Evolutionary conservation across 352 stramenopile species (phyloP).

Genomic region (Pythium catenulatum): DNA sequence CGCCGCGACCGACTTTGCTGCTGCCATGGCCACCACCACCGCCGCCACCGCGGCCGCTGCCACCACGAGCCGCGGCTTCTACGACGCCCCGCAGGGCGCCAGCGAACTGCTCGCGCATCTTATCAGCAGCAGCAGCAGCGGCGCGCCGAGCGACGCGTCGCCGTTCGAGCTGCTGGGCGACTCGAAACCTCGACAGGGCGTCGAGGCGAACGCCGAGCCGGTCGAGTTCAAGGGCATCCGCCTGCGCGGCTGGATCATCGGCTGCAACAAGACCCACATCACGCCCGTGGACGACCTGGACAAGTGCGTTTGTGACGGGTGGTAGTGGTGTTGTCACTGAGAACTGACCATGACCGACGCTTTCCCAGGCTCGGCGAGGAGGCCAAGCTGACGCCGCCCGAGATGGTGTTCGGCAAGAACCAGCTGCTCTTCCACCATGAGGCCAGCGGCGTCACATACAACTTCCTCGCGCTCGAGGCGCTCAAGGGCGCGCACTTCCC

Average conservation of each 20-base stretch:
- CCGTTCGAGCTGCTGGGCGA: slow-evolving; percentile 73
- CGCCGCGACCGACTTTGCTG: not conserved
- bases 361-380: slow-evolving; percentile 73
- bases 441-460: slow-evolving; percentile 82
- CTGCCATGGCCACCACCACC: not conserved
- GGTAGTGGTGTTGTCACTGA: not conserved
- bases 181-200: slow-evolving; percentile 66
- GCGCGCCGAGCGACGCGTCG: slow-evolving; percentile 9
- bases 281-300: slow-evolving; percentile 86
- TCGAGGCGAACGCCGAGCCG: slow-evolving; percentile 71
- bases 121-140: slow-evolving; percentile 52
- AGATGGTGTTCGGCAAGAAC: slow-evolving; percentile 94
- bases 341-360: not conserved
- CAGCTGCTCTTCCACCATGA: slow-evolving; percentile 88
- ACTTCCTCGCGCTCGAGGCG: slow-evolving; percentile 87
- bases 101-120: slow-evolving; percentile 72
- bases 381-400: slow-evolving; percentile 84
- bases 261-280: slow-evolving; percentile 91
- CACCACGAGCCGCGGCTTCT: slow-evolving; percentile 69
- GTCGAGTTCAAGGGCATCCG: slow-evolving; percentile 86
- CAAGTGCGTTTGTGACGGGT: slow-evolving; percentile 62
- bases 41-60: slow-evolving; percentile 47
- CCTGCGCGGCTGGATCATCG: slow-evolving; percentile 81
- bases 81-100: slow-evolving; percentile 72
- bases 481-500: slow-evolving; percentile 86